Conservation (phyloP, 148 eudicot species). For the Cornus kousa region DNA sequence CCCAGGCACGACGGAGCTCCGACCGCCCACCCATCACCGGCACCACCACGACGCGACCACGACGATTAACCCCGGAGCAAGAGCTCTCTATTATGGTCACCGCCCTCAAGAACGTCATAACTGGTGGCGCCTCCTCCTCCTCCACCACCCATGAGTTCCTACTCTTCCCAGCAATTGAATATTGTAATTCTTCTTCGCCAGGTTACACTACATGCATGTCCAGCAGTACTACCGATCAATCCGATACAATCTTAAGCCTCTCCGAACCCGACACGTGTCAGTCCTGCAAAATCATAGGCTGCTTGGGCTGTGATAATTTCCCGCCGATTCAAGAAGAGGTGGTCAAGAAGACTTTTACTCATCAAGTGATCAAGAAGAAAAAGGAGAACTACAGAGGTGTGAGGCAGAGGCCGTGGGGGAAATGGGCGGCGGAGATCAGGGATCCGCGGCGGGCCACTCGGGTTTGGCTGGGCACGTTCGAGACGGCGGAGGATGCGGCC, state of each 20-base stretch:
- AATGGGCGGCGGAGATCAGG: conserved; percentile 64
- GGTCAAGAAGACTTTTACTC: background rate
- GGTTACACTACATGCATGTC: background rate
- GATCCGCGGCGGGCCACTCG: conserved; percentile 44
- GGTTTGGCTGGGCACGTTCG: conserved; percentile 57
- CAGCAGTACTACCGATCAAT: background rate
- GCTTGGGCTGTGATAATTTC: conserved; percentile 34
- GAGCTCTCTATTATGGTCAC: no score
- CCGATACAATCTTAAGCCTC: background rate
- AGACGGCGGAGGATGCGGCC: conserved; percentile 49
- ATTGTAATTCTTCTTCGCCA: background rate
- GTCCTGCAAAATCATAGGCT: conserved; percentile 25
- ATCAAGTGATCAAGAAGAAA: conserved; percentile 15
- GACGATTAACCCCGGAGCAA: no score
- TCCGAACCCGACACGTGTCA: conserved; percentile 22
- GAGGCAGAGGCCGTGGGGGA: conserved; percentile 55
- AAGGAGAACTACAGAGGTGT: conserved; percentile 50
- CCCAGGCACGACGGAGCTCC: no score
- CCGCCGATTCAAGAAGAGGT: conserved; percentile 6
- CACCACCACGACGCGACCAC: no score
- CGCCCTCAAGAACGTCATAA: conserved; percentile 17
- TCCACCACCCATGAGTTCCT: background rate
- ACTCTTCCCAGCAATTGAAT: background rate
- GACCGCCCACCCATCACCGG: no score
- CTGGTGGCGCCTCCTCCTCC: background rate